Percentiles rank a stretch among this genome's conserved stretches.
Evolutionary conservation across 192 early-diverging fungal genomes (phyloP).

Genomic region (Diversispora epigaea): DNA sequence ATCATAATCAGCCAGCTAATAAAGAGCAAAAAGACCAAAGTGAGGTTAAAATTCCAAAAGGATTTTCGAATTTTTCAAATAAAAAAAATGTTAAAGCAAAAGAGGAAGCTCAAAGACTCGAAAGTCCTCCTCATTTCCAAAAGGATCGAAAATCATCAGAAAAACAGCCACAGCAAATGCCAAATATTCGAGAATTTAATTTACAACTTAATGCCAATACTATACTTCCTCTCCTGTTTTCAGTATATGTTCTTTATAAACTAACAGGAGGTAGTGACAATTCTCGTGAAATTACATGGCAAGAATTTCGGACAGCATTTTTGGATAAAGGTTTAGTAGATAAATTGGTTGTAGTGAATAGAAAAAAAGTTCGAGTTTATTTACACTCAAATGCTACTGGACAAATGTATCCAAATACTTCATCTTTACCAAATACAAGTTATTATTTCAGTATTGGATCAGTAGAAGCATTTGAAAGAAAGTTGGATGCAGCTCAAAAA

Average conservation of each 20-base stretch:
- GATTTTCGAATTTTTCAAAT: slow-evolving; percentile 73
- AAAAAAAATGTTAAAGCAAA: slow-evolving; percentile 31
- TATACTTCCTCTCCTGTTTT: slow-evolving; percentile 45
- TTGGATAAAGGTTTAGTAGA: slow-evolving; percentile 93
- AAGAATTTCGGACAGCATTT: slow-evolving; percentile 86
- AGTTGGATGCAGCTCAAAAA: slow-evolving; percentile 83
- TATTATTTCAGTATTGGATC: slow-evolving; percentile 93
- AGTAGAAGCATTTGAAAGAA: slow-evolving; percentile 91
- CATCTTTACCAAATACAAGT: slow-evolving; percentile 41
- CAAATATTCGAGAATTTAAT: slow-evolving; percentile 39
- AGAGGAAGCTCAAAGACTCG: slow-evolving; percentile 1
- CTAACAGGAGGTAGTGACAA: slow-evolving; percentile 47
- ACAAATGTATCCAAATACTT: slow-evolving; percentile 57
- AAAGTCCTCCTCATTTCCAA: slow-evolving; percentile 32
- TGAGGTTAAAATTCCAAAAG: slow-evolving; percentile 55
- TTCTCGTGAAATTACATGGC: slow-evolving; percentile 83
- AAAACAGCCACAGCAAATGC: slow-evolving; percentile 34
- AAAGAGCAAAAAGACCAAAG: slow-evolving; percentile 32
- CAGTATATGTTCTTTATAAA: slow-evolving; percentile 53
- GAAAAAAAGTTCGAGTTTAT: slow-evolving; percentile 77
- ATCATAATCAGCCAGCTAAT: not conserved
- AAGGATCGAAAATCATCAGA: slow-evolving; percentile 39
- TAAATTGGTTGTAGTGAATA: slow-evolving; percentile 85
- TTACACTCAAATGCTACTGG: slow-evolving; percentile 52
- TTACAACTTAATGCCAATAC: slow-evolving; percentile 48